Evolutionary conservation across 805 yeast genomes (phyloP), one percentile per base, ranked within the genome.

Genomic region (Nadsonia fulvescens): DNA sequence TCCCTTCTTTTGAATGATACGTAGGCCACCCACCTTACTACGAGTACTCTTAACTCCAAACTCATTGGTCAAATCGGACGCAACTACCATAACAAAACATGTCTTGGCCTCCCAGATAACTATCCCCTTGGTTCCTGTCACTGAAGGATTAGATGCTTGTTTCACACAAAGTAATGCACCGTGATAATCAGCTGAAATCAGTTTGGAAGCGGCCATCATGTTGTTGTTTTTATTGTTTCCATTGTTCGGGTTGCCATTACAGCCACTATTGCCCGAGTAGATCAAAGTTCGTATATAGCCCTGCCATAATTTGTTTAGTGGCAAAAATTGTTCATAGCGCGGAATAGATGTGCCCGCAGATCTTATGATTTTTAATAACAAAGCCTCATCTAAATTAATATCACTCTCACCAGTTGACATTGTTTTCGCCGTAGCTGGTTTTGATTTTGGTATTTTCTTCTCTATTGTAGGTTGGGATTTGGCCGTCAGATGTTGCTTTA

Each of bases 21-120:
- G 61, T 18, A 79, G 32, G 4, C 82, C 82, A 14, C 86, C 89
- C 3, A 70, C 54, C 35, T 29, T 49, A 40, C 33, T 40, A 7
- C 46, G 29, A 13, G n/a, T 22, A 4, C 25, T 25, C 2, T 16
- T 9, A n/a, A 16, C 18, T 2, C 14, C 21, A 10, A 27, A 17
- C 8, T 27, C 18, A 14, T 18, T 9, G 7, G 16, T 18, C 3
- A 10, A 13, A 12, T 27, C 25, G 25, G 22, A 16, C 5, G 14
- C 62, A 1, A 70, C 61, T 8, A 70, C 69, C 24, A 81, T 40
- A 3, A 78, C 60, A 41, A 78, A 73, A 32, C 64, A 62, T 36
- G 69, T 67, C 44, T 75, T 81, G 6, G 86, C 63, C 43, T 82
- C 95, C 75, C 89, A 77, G 2, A 78, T 52, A 2, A 82, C 77